Base-by-base conservation (phyloP, 164 flowering plant genomes). In the Houttuynia cordata region DNA sequence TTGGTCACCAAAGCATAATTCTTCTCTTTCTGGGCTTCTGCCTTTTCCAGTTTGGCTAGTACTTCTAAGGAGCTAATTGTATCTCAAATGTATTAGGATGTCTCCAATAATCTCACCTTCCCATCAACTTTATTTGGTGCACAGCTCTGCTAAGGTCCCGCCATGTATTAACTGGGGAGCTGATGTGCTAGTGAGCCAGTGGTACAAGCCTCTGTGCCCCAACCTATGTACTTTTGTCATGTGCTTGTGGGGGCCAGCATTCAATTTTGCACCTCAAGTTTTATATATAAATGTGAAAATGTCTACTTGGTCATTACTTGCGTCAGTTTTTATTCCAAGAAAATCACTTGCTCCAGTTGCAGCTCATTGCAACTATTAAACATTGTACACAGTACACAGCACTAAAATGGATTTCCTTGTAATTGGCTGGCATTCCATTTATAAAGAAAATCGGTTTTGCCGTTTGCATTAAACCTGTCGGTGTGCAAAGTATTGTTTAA, bases 91-190 rank as follows among this genome's bases (percentile, higher is more conserved):
- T 23, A 30, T 20, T 54, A 10, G 18, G 34, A 23, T 22, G 57
- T 54, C 57, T 54, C 57, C 57, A 54, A 24, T 54, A 54, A 54
- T 22, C 57, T 54, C 57, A 24, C 37, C 57, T 21, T 54, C 57
- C 24, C 57, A 54, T 54, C 57, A 54, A 45, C 49, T 45, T 45
- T 45, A 45, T 10, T 45, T 12, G 49, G 49, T 45, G 49, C 14
- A 45, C 49, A 45, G 4, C 49, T 7, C 49, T 10, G 8, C 49
- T 0, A 12, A 14, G 49, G 17, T 17, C 49, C 49, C 12, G 9
- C 15, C 49, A 45, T 42, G 49, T 17, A 45, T 12, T 45, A 12
- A 45, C 14, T 17, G 14, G 49, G 17, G 49, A 45, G 13, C 1
- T 30, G 37, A 30, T 8, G 8, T 12, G 17, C n/a, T 45, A 45